A percentile compares a stretch with the other conserved stretches of the same genome.
These are phyloP conservation scores for Tilletiaria anomala DNA, from an alignment of 1,284 basidiomycete species.

Conservation along the genomic window DNA sequence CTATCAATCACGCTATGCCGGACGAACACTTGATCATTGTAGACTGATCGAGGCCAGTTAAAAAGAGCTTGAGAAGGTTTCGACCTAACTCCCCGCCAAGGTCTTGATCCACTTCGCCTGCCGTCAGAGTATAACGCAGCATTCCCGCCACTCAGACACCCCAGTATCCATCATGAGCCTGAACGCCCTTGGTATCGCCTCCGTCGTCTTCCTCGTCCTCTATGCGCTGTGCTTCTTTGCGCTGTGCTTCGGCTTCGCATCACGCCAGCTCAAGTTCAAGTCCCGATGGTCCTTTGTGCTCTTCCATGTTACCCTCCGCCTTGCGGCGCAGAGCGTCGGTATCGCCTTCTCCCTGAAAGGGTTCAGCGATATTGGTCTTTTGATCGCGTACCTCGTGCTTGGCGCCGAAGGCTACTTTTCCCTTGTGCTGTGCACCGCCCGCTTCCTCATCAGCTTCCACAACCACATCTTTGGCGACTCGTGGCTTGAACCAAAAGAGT, in stretches of 20 bases:
- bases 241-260: background rate
- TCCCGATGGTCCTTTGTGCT: constrained; percentile 11
- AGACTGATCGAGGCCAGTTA: too few species aligned
- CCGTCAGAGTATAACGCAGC: too few species aligned
- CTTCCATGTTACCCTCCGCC: constrained; percentile 13
- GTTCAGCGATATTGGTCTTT: constrained; percentile 6
- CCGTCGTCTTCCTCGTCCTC: constrained; percentile 3
- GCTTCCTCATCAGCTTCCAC: constrained; percentile 21
- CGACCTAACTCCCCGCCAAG: too few species aligned
- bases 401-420: constrained; percentile 21
- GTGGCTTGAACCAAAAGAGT: constrained; percentile 9
- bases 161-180: background rate
- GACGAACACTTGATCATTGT: too few species aligned
- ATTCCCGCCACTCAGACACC: too few species aligned
- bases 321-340: constrained; percentile 13
- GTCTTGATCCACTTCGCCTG: too few species aligned
- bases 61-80: too few species aligned
- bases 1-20: too few species aligned
- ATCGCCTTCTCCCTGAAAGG: constrained; percentile 12
- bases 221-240: background rate
- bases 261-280: constrained; percentile 1
- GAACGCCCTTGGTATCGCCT: constrained; percentile 1
- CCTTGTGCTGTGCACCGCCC: constrained; percentile 14
- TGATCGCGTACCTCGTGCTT: constrained; percentile 18
- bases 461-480: constrained; percentile 8